Evolutionary conservation across 495 filamentous ascomycete genomes (phyloP).

Genomic region (Neurospora tetrasperma): DNA sequence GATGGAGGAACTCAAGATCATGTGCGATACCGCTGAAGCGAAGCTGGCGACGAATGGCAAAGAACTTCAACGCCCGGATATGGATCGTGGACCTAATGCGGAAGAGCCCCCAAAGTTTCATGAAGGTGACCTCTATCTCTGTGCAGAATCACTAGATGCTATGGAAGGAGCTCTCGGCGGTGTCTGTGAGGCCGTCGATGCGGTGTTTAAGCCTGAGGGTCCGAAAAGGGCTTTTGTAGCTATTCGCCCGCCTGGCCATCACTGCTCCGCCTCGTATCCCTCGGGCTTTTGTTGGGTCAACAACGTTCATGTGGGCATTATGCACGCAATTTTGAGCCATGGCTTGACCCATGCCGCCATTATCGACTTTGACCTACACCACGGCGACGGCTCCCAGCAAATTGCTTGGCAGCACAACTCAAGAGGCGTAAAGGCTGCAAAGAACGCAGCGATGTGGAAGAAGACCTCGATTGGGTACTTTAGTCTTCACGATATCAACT

Average conservation of each 20-base stretch:
- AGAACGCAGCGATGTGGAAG: slow-evolving; percentile 59
- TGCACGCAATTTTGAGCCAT: slow-evolving; percentile 70
- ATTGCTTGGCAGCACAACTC: slow-evolving; percentile 84
- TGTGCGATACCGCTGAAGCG: slow-evolving; percentile 69
- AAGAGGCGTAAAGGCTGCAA: slow-evolving; percentile 42
- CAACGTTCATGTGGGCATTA: slow-evolving; percentile 94
- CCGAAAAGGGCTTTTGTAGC: slow-evolving; percentile 68
- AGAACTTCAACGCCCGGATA: slow-evolving; percentile 57
- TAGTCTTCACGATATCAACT: slow-evolving; percentile 95
- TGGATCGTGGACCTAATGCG: slow-evolving; percentile 35
- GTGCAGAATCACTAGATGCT: slow-evolving; percentile 71
- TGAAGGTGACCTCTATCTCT: slow-evolving; percentile 82
- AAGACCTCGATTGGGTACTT: slow-evolving; percentile 88
- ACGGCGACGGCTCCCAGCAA: slow-evolving; percentile 89
- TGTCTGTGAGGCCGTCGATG: slow-evolving; percentile 83
- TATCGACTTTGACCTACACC: slow-evolving; percentile 93
- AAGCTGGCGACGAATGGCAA: slow-evolving; percentile 63
- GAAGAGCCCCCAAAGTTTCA: slow-evolving; percentile 49
- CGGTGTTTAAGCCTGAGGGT: slow-evolving; percentile 54
- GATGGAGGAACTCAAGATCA: slow-evolving; percentile 81
- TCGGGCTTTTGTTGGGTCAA: slow-evolving; percentile 99
- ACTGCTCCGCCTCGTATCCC: slow-evolving; percentile 78
- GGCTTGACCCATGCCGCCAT: slow-evolving; percentile 91
- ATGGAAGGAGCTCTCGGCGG: slow-evolving; percentile 83
- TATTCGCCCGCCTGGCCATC: slow-evolving; percentile 82